Base-by-base conservation (phyloP, 176 grass and related monocot species). In the Olyra latifolia region DNA sequence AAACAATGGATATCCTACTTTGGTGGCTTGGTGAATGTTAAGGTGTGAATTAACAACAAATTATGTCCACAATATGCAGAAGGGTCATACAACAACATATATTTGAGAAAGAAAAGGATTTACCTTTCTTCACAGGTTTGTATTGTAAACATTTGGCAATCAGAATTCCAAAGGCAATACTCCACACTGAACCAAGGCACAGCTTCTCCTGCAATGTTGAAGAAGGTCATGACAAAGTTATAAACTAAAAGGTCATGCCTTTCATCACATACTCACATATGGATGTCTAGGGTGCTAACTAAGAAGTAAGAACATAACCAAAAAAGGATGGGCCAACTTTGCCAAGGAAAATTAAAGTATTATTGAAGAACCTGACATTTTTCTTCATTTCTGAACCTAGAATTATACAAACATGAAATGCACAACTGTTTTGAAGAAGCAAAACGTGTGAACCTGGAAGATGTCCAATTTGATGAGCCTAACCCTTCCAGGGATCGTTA, bases 111-210 rank as follows among this genome's bases (percentile, higher is more conserved):
- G 39, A 62, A 27, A 50, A 69, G 39, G 28, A 77, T 14, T 81
- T 28, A 95, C 96, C 96, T 93, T 95, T 99, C 75, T 88, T 95
- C 30, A 93, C 81, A 83, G 92, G 92, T 64, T 89, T 95, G 76
- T 95, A 95, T 44, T 95, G 88, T 38, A 91, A 89, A 74, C 64
- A 80, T 80, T 88, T 99, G 38, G 90, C 90, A 1, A 91, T 71
- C 29, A 89, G 56, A 80, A 78, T 38, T 56, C 86, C 76, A 32
- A 91, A 32, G 38, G 81, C 22, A 79, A 93, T 83, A 82, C 68
- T 87, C 92, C 86, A 95, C 74, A 86, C 40, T 41, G 83, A 93
- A 50, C 67, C 52, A 50, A 88, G 29, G 50, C 62, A 78, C 1
- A 91, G 74, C 4, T 44, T 62, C 14, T 95, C 96, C 90, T 99